Base-by-base conservation (phyloP, 306 rosid species). In the Dalbergia oliveri region DNA sequence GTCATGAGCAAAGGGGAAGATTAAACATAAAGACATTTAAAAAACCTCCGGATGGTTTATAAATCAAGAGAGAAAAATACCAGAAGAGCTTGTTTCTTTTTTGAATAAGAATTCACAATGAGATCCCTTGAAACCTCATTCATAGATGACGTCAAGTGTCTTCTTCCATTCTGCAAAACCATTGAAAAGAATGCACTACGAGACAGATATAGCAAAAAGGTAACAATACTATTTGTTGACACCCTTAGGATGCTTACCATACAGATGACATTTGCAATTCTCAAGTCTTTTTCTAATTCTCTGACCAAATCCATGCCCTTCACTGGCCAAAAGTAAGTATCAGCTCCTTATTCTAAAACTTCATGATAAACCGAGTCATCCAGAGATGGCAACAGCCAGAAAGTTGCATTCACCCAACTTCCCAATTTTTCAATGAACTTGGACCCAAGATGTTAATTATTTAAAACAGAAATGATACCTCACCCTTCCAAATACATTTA, bases 231-330 rank as follows among this genome's bases (percentile, higher is more conserved):
- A 73, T 51, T 81, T 59, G 56, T 61, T 65, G 62, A 87, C 18
- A 15, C 65, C 79, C 67, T 51, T 23, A 43, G 21, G 76, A 82
- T 66, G 69, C 88, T 85, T 87, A 96, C 99, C 98, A 88, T 93
- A 82, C 99, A 96, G 83, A 96, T 96, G 86, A 96, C 97, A 65
- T 93, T 96, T 69, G 99, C 98, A 90, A 93, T 88, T 87, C 97
- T 89, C 74, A 96, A 87, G 88, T 96, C 99, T 83, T 89, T 93
- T 85, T 96, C 99, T 89, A 96, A 84, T 85, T 96, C 99, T 82
- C 98, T 84, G 80, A 96, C 98, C 89, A 96, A 92, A 93, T 93
- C 81, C 99, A 96, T 96, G 93, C 99, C 99, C 98, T 96, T 96
- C 97, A 93, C 99, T 96, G 99, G 81, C 91, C 97, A 91, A 96